phyloP scores from a whole-genome alignment of 2,329 filamentous ascomycete species.

The Scedosporium apiospermum region DNA sequence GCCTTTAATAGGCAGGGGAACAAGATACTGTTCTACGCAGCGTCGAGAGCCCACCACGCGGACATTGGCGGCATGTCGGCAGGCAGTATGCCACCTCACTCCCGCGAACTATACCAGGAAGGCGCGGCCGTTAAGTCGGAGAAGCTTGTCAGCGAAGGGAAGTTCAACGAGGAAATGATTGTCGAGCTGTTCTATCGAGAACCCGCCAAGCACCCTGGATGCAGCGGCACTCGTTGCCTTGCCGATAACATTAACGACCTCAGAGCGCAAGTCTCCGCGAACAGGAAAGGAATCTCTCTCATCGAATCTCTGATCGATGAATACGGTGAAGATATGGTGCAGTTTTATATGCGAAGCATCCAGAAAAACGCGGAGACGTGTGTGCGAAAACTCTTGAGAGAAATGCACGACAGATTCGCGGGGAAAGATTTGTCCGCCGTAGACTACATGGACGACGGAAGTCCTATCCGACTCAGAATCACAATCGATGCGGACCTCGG shows the following conservation, averaged over 20 bases:
- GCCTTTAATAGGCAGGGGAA: conserved; percentile 57
- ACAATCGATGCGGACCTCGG: conserved; percentile 66
- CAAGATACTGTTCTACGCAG: conserved; percentile 73
- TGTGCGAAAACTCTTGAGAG: conserved; percentile 63
- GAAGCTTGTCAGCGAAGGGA: conserved; percentile 64
- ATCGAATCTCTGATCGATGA: conserved; percentile 68
- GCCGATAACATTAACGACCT: conserved; percentile 76
- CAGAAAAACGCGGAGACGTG: conserved; percentile 70
- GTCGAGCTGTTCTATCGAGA: conserved; percentile 63
- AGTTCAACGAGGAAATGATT: conserved; percentile 70
- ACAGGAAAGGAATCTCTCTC: conserved; percentile 77
- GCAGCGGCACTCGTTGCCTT: conserved; percentile 68
- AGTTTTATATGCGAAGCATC: conserved; percentile 77
- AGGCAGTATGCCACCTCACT: conserved; percentile 72
- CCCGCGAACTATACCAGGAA: conserved; percentile 53
- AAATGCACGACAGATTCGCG: conserved; percentile 59
- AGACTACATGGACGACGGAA: conserved; percentile 80
- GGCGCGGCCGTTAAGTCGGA: conserved; percentile 55
- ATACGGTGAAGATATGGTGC: conserved; percentile 67
- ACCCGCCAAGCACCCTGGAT: conserved; percentile 64
- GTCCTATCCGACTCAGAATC: conserved; percentile 64
- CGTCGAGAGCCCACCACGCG: conserved; percentile 73
- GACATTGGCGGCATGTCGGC: conserved; percentile 76
- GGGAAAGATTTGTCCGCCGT: conserved; percentile 61
- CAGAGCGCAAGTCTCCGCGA: conserved; percentile 75